Percentiles rank a stretch among this genome's conserved stretches.
Evolutionary conservation across 2,329 filamentous ascomycete genomes (phyloP).

Genomic region (Colletotrichum gigasporum): DNA sequence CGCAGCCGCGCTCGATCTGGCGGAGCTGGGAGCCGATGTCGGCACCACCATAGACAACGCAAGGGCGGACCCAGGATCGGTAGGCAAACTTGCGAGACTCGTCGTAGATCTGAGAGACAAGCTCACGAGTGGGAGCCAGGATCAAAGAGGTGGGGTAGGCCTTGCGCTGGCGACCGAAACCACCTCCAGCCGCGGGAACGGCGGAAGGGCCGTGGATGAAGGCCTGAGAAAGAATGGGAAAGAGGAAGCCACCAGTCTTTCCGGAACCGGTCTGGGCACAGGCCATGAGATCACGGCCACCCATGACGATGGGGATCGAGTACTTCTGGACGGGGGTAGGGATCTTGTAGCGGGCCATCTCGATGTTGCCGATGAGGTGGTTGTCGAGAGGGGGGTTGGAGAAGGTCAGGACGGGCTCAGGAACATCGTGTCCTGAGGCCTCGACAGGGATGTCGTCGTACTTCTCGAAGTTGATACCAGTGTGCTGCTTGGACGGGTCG

Average conservation of each 20-base stretch:
- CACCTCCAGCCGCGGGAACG: slow-evolving; percentile 71
- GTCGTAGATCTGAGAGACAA: slow-evolving; percentile 98
- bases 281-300: slow-evolving; percentile 97
- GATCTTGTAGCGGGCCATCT: slow-evolving; percentile 91
- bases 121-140: slow-evolving; percentile 94
- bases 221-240: slow-evolving; percentile 98
- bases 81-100: slow-evolving; percentile 98
- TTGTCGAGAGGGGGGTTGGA: slow-evolving; percentile 95
- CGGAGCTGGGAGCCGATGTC: slow-evolving; percentile 98
- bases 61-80: slow-evolving; percentile 98
- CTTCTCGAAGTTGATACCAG: slow-evolving; percentile 99
- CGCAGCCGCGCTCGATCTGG: slow-evolving; percentile 96
- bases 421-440: slow-evolving; percentile 92
- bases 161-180: slow-evolving; percentile 94
- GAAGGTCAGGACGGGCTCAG: slow-evolving; percentile 90
- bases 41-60: slow-evolving; percentile 98
- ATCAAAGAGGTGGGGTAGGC: slow-evolving; percentile 97
- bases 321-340: slow-evolving; percentile 99
- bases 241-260: slow-evolving; percentile 99
- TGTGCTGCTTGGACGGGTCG: slow-evolving; percentile 94
- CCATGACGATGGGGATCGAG: slow-evolving; percentile 98
- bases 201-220: slow-evolving; percentile 87
- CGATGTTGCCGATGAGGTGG: slow-evolving; percentile 92
- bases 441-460: slow-evolving; percentile 99
- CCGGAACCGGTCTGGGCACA: slow-evolving; percentile 99